Percentiles rank a stretch among this genome's conserved stretches.
Conservation (phyloP, 495 filamentous ascomycete genomes). For the Hypoxylon fuscum region DNA sequence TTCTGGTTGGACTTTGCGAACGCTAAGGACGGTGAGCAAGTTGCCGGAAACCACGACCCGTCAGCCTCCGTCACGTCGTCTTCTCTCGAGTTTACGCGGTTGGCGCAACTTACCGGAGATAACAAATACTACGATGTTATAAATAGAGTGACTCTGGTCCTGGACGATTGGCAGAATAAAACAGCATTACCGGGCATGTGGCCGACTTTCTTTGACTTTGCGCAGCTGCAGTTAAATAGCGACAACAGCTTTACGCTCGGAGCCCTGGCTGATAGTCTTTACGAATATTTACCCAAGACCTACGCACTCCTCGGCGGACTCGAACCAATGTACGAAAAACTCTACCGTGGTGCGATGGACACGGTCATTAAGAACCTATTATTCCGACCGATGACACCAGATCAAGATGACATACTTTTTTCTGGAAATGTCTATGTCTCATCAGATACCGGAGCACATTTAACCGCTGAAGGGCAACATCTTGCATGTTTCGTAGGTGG, state of each 20-base stretch:
- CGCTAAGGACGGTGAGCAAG: conserved; percentile 42
- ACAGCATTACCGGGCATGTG: conserved; percentile 84
- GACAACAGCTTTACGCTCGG: conserved; percentile 70
- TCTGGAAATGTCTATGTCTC: conserved; percentile 49
- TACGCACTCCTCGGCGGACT: conserved; percentile 71
- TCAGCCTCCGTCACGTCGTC: conserved; percentile 63
- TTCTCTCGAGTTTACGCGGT: conserved; percentile 83
- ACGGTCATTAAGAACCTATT: conserved; percentile 69
- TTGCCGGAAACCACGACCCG: conserved; percentile 46
- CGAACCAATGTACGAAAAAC: conserved; percentile 70
- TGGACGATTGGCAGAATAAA: conserved; percentile 71
- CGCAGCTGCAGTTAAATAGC: conserved; percentile 36
- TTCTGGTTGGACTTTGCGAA: conserved; percentile 68
- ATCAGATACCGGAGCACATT: conserved; percentile 12
- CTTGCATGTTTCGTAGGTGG: conserved; percentile 74
- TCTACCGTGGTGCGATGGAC: conserved; percentile 72
- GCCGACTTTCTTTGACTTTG: conserved; percentile 73
- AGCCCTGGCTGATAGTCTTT: conserved; percentile 78
- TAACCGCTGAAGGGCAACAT: conserved; percentile 38
- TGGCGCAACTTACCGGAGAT: conserved; percentile 84
- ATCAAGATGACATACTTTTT: conserved; percentile 70
- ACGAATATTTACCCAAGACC: conserved; percentile 79
- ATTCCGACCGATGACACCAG: conserved; percentile 65
- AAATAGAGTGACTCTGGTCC: conserved; percentile 75
- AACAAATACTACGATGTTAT: conserved; percentile 85